Base-by-base conservation (phyloP, 2,329 filamentous ascomycete genomes). In the Pyricularia sp. region DNA sequence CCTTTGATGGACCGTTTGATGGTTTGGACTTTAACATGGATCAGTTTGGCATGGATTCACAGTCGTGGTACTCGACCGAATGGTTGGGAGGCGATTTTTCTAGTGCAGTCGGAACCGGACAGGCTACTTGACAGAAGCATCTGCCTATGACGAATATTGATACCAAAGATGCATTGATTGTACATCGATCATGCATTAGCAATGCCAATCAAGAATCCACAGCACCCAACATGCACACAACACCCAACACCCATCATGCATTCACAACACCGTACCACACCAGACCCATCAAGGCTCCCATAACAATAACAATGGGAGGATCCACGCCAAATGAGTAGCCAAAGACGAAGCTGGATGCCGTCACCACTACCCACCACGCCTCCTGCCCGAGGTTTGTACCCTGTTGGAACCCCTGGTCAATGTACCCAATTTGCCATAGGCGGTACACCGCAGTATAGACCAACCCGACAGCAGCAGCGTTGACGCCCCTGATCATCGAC, bases 381-480 rank as follows among this genome's bases (percentile, higher is more conserved):
- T 87, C 84, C 49, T 78, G 76, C 0, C 75, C 84, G 60, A 88
- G 70, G 68, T 81, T 84, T 61, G 76, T 79, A 0, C 85, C 85
- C 2, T 70, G 70, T 65, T 76, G 74, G 22, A 77, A 79, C 0
- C 75, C 75, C 26, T 80, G 74, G 13, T 81, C 82, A 6, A 88
- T 73, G 66, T 80, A 86, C 0, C 85, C 85, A 68, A 87, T 82
- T 73, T 85, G 78, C 82, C 83, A 87, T 8, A 88, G 73, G 2
- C 84, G 75, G 67, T 88, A 88, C 0, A 88, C 84, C 0, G 85
- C 85, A 0, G 84, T 87, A 64, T 84, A 88, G 0, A 88, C 82
- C 44, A 88, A 68, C 0, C 85, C 85, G 0, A 87, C 82, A 0
- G 85, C 85, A 0, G 77, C 78, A 0, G 85, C 83, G 70, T 87